phyloP scores from a whole-genome alignment of 495 filamentous ascomycete genomes.

The Extremus antarcticus region DNA sequence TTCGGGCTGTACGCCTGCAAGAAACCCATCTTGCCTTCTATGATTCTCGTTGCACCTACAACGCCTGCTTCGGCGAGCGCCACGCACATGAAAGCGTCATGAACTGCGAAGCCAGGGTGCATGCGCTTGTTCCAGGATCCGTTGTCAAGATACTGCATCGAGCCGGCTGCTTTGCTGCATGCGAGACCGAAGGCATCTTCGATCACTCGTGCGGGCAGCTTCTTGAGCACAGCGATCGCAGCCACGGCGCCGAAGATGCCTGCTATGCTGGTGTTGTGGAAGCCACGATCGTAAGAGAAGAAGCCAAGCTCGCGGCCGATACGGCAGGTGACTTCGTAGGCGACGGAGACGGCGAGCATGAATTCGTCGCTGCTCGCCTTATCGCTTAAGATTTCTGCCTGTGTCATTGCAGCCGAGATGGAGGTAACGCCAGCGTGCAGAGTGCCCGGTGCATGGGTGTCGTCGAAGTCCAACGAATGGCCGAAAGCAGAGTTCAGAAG shows the following conservation, averaged over 20 bases:
- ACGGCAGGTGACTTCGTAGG: constrained; percentile 22
- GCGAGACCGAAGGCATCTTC: constrained; percentile 23
- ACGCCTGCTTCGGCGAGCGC: constrained; percentile 22
- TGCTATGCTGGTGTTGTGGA: constrained; percentile 22
- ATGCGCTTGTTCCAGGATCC: constrained; percentile 25
- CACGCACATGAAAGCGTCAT: constrained; percentile 24
- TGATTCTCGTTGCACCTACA: constrained; percentile 13
- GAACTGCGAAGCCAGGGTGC: constrained; percentile 24
- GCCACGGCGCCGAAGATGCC: constrained; percentile 24
- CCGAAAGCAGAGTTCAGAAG: constrained; percentile 22
- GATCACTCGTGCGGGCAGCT: constrained; percentile 1
- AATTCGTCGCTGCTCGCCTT: constrained; percentile 9
- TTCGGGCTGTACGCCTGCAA: constrained; percentile 22
- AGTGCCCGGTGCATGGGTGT: constrained; percentile 19
- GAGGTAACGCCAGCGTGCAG: constrained; percentile 21
- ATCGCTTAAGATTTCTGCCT: constrained; percentile 8
- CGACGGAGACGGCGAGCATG: constrained; percentile 21
- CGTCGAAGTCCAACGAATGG: constrained; percentile 22
- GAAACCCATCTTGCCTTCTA: constrained; percentile 23
- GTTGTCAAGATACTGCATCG: constrained; percentile 27
- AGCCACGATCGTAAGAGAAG: constrained; percentile 21
- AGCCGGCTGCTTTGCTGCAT: constrained; percentile 21
- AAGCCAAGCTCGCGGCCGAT: constrained; percentile 21
- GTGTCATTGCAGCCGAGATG: constrained; percentile 18
- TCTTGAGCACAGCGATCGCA: constrained; percentile 15